Percentiles rank a stretch among this genome's conserved stretches.
phyloP scores from a whole-genome alignment of 2,329 filamentous ascomycete species.

The Penicillium occitanis region DNA sequence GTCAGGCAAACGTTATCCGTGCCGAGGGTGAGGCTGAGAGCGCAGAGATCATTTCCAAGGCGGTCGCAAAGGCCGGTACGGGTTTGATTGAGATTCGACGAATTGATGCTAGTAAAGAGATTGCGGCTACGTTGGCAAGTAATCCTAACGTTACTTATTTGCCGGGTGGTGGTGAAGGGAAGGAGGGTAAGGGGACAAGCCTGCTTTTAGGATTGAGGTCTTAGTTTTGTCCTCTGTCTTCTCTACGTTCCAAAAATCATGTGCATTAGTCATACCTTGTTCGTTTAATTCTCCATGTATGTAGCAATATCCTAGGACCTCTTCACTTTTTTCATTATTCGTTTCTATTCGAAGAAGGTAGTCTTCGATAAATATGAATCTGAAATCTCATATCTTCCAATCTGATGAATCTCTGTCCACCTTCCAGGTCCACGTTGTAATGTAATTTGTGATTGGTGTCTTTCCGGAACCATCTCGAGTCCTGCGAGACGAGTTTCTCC shows the following conservation, averaged over 20 bases:
- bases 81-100: slow-evolving; percentile 93
- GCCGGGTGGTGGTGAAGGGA: slow-evolving; percentile 62
- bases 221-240: slow-evolving; percentile 30
- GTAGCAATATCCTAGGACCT: slow-evolving; percentile 24
- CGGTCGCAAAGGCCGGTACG: slow-evolving; percentile 88
- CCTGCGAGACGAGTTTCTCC: slow-evolving; percentile 72
- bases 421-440: slow-evolving; percentile 65
- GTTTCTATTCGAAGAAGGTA: slow-evolving; percentile 22
- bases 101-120: slow-evolving; percentile 95
- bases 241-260: slow-evolving; percentile 27
- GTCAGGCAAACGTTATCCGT: slow-evolving; percentile 96
- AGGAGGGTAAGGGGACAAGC: slow-evolving; percentile 62
- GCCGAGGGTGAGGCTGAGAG: slow-evolving; percentile 97
- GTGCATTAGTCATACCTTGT: slow-evolving; percentile 20
- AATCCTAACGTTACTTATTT: slow-evolving; percentile 98
- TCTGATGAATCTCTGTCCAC: slow-evolving; percentile 70
- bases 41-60: slow-evolving; percentile 91
- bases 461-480: slow-evolving; percentile 83
- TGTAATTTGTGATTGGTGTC: slow-evolving; percentile 55
- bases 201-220: slow-evolving; percentile 66
- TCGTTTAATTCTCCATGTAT: slow-evolving; percentile 20
- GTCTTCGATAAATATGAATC: slow-evolving; percentile 71
- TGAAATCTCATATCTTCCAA: slow-evolving; percentile 96
- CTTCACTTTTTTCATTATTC: slow-evolving; percentile 17
- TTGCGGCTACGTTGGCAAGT: slow-evolving; percentile 80